Percentiles rank a stretch among this genome's conserved stretches.
These are phyloP conservation scores for Moringa oleifera DNA, from an alignment of 345 rosid genomes.

Conservation along the genomic window DNA sequence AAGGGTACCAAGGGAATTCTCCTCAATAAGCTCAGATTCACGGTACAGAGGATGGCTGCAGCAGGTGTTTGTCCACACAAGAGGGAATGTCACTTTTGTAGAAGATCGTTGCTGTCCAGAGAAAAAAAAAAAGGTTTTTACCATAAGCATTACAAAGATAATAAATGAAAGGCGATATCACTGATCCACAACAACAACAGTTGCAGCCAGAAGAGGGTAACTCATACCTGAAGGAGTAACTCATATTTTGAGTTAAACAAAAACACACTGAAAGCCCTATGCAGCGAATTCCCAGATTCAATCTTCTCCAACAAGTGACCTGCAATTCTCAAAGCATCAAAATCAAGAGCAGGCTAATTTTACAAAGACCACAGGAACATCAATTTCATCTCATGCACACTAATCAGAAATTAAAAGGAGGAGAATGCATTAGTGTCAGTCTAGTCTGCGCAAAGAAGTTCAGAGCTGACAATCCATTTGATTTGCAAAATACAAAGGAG, in stretches of 20 bases:
- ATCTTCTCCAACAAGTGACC: conserved; percentile 98
- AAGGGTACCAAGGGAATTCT: conserved; percentile 60
- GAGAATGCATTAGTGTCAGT: not conserved
- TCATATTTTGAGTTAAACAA: conserved; percentile 90
- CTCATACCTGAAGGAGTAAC: conserved; percentile 89
- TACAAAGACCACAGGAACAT: not conserved
- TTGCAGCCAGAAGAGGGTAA: not conserved
- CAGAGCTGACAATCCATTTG: not conserved
- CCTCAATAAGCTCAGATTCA: conserved; percentile 77
- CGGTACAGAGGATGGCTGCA: conserved; percentile 96
- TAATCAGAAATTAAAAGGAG: not conserved
- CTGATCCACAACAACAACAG: not conserved
- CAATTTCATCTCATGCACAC: not conserved
- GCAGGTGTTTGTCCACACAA: conserved; percentile 98
- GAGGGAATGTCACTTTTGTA: conserved; percentile 94
- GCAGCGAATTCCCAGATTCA: conserved; percentile 66
- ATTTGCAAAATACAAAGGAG: not conserved
- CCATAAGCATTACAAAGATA: not conserved
- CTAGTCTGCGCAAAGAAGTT: not conserved
- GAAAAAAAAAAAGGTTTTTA: not conserved
- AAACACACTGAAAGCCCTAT: conserved; percentile 97
- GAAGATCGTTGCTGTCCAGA: conserved; percentile 82
- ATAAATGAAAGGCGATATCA: not conserved
- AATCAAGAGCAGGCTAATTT: not conserved
- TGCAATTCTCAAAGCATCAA: conserved; percentile 25